phyloP scores from a whole-genome alignment of 768 basidiomycete species.

The Cystofilobasidium macerans region DNA sequence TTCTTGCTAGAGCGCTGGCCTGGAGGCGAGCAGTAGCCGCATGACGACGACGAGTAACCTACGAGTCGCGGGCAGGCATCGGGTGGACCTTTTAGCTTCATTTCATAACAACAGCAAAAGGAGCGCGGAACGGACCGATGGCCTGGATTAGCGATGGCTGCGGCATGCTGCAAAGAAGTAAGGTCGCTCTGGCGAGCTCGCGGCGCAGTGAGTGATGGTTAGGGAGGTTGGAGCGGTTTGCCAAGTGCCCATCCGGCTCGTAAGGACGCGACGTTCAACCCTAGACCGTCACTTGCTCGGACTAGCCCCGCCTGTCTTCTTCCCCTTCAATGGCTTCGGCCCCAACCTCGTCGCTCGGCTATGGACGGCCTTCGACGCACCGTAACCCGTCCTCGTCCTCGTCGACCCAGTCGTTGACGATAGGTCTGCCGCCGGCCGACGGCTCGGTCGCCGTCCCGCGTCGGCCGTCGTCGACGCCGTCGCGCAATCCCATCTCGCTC shows the following conservation, averaged over 20 bases:
- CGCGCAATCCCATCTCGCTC: constrained; percentile 55
- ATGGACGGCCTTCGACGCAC: neutral
- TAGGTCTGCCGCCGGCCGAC: neutral
- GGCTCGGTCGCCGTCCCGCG: neutral
- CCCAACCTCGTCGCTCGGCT: neutral
- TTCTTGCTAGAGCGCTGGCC: constrained; percentile 10
- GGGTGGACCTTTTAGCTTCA: neutral
- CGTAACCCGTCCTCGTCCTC: neutral
- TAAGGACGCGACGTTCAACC: too few relatives aligned
- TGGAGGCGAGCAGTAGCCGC: constrained; percentile 20
- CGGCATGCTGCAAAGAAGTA: neutral
- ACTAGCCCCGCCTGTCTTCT: too few relatives aligned
- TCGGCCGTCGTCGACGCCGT: constrained; percentile 8
- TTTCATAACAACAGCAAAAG: too few relatives aligned
- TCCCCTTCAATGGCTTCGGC: neutral
- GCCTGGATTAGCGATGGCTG: constrained; percentile 21
- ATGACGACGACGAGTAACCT: constrained; percentile 18
- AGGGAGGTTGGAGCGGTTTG: too few relatives aligned
- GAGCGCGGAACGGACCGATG: constrained; percentile 1
- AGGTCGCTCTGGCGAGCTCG: neutral
- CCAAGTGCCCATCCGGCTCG: too few relatives aligned
- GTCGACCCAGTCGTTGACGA: neutral
- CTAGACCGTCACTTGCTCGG: too few relatives aligned
- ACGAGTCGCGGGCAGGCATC: neutral
- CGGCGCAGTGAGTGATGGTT: neutral